Evolutionary conservation across 2,329 filamentous ascomycete genomes (phyloP).

Genomic region (Biscogniauxia sp.): DNA sequence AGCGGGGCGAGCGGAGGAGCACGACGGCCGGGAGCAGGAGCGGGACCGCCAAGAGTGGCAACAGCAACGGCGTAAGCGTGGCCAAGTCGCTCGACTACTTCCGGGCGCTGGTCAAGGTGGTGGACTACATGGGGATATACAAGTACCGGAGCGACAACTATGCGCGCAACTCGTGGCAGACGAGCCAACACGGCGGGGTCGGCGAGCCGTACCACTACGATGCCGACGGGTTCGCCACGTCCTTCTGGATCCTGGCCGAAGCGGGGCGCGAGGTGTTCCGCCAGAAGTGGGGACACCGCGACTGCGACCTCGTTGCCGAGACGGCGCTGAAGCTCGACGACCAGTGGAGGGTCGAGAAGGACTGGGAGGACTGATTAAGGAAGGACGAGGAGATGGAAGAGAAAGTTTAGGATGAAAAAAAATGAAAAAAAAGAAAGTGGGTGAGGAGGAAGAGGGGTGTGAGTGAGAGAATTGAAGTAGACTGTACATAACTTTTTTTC

Average conservation of each 20-base stretch:
- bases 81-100: conserved; percentile 30
- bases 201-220: conserved; percentile 55
- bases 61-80: conserved; percentile 6
- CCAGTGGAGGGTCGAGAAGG: conserved; percentile 30
- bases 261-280: conserved; percentile 40
- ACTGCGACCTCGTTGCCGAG: conserved; percentile 25
- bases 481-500: not conserved
- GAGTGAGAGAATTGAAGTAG: not conserved
- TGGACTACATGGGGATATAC: conserved; percentile 31
- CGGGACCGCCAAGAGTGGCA: too few species aligned
- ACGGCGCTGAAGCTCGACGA: conserved; percentile 28
- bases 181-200: conserved; percentile 47
- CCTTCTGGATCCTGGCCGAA: conserved; percentile 44
- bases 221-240: conserved; percentile 42
- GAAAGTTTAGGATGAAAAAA: too few species aligned
- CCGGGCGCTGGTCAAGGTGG: conserved; percentile 25
- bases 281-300: conserved; percentile 30
- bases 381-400: not conserved
- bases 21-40: too few species aligned
- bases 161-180: conserved; percentile 52
- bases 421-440: not conserved
- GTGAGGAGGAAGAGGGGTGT: too few species aligned
- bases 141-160: conserved; percentile 27
- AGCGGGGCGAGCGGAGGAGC: conserved; percentile 4
- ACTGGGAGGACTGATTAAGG: conserved; percentile 21